Conservation (phyloP, 495 filamentous ascomycete species). For the Penicillium dipodomyicola region DNA sequence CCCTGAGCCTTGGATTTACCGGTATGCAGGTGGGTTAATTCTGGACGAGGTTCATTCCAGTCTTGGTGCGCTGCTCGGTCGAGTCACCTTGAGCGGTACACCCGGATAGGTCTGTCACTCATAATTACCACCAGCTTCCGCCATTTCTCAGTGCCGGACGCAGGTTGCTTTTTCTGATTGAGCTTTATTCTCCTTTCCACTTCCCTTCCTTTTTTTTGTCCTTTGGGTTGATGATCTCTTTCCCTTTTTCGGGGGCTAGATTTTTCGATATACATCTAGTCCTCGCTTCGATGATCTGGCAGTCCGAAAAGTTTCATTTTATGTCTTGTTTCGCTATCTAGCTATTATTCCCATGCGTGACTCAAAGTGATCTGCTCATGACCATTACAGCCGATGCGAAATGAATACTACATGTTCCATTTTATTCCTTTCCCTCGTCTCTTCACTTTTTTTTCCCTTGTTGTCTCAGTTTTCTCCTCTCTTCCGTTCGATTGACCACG, state of each 20-base stretch:
- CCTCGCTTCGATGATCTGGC: conserved; percentile 39
- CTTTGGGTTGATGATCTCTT: conserved; percentile 29
- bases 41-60: conserved; percentile 9
- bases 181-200: conserved; percentile 17
- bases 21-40: conserved; percentile 6
- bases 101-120: conserved; percentile 13
- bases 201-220: conserved; percentile 17
- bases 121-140: conserved; percentile 17
- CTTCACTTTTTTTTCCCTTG: conserved; percentile 4
- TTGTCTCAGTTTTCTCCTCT: conserved; percentile 5
- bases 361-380: conserved; percentile 40
- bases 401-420: conserved; percentile 33
- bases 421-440: conserved; percentile 15
- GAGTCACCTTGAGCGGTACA: not conserved
- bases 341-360: conserved; percentile 43
- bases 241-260: conserved; percentile 31
- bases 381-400: conserved; percentile 43
- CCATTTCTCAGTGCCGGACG: conserved; percentile 13
- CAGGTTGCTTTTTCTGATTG: conserved; percentile 24
- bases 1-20: conserved; percentile 17
- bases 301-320: conserved; percentile 46
- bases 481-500: conserved; percentile 14
- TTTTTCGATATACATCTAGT: conserved; percentile 38
- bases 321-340: conserved; percentile 33
- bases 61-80: not conserved